Base-by-base conservation (phyloP, 2,329 filamentous ascomycete species). In the Curvularia hawaiiensis region DNA sequence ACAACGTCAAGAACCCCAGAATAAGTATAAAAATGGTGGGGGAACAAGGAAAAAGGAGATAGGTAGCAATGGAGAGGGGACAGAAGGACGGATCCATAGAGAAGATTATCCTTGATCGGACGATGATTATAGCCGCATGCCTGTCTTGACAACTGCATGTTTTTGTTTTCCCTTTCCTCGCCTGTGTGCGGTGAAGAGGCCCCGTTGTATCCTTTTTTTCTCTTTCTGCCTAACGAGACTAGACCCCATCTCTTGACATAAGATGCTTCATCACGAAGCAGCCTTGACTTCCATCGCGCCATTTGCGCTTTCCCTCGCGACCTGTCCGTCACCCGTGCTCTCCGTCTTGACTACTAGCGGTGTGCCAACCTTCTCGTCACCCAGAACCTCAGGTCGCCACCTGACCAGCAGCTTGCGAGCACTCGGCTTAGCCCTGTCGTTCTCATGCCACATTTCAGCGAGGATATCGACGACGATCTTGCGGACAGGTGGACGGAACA, bases 401-500 rank as follows among this genome's bases (percentile, higher is more conserved):
- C 79, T 84, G 10, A 71, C 72, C 11, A 88, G 75, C 50, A 87
- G 71, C 67, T 86, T 86, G 52, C 77, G 78, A 5, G 82, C 80
- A 11, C 79, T 76, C 2, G 79, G 78, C 57, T 76, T 79, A 10
- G 80, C 79, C 50, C 80, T 75, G 14, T 78, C 77, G 52, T 82
- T 80, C 69, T 64, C 58, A 18, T 78, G 77, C 77, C 85, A 88
- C 40, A 89, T 78, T 61, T 85, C 81, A 61, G 85, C 82, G 11
- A 88, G 67, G 1, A 84, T 81, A 65, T 88, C 84, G 11, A 88
- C 72, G 44, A 82, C 83, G 52, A 84, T 75, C 16, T 85, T 82
- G 54, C 85, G 78, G 1, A 82, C 83, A 0, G 86, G 86, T 5
- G 85, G 85, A n/a, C 85, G 79, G 67, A 86, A 66, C 63, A 69